Conservation (phyloP, 75 land plant species). For the Azolla pinnata region DNA sequence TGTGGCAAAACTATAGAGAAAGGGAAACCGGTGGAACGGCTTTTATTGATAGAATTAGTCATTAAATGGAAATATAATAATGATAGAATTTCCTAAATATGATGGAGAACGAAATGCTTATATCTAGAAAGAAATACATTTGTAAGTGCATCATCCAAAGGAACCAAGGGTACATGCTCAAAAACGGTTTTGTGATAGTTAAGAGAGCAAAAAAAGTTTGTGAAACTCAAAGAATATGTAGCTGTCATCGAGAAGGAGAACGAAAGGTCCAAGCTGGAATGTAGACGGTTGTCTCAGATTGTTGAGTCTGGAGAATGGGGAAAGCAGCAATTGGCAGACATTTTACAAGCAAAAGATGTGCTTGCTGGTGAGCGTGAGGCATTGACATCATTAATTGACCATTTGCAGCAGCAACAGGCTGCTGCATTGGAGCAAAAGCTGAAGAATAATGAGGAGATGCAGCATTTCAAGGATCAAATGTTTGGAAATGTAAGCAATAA, state of each 20-base stretch:
- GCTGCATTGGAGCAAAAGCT: constrained; percentile 18
- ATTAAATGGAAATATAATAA: too few species aligned
- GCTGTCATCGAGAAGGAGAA: constrained; percentile 22
- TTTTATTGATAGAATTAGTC: too few species aligned
- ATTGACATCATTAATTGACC: constrained; percentile 17
- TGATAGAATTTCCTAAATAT: too few species aligned
- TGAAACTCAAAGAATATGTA: constrained; percentile 16
- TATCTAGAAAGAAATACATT: too few species aligned
- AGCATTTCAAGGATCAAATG: constrained; percentile 17
- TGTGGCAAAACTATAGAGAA: too few species aligned
- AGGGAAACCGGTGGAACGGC: too few species aligned
- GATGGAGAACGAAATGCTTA: too few species aligned
- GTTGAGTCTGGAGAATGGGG: constrained; percentile 28
- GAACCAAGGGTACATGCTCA: too few species aligned
- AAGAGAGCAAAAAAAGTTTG: constrained; percentile 19
- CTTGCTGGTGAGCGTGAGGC: constrained; percentile 21
- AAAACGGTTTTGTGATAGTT: too few species aligned
- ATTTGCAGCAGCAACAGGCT: constrained; percentile 19
- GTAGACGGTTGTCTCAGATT: constrained; percentile 18
- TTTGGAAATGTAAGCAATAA: constrained; percentile 9
- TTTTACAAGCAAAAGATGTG: constrained; percentile 19
- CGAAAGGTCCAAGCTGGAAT: constrained; percentile 12
- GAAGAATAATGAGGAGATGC: constrained; percentile 19
- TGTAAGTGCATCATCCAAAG: too few species aligned
- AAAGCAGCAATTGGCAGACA: constrained; percentile 19